A percentile compares a stretch with the other conserved stretches of the same genome.
Conservation (phyloP, 352 stramenopile genomes). For the Thalassiosira mediterranea region DNA sequence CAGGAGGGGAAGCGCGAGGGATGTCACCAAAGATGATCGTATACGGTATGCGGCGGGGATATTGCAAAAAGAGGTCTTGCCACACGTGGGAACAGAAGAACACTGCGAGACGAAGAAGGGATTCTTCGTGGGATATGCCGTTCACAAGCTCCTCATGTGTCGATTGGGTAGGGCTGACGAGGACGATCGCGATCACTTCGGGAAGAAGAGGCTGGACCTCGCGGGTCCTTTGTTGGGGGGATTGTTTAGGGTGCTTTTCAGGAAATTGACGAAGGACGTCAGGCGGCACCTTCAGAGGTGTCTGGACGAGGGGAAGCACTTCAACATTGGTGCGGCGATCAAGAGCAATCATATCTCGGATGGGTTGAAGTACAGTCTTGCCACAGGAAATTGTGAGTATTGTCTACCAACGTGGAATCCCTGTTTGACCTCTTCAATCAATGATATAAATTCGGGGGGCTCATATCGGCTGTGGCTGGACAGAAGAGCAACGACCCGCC, state of each 20-base stretch:
- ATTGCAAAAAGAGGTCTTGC: constrained; percentile 98
- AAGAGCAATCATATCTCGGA: constrained; percentile 97
- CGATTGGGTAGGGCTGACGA: constrained; percentile 95
- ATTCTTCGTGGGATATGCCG: constrained; percentile 99
- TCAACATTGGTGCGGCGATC: constrained; percentile 97
- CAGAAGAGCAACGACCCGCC: too few relatives aligned
- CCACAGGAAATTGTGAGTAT: constrained; percentile 97
- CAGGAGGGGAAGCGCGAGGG: constrained; percentile 90
- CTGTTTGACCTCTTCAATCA: too few relatives aligned
- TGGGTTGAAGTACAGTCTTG: constrained; percentile 97
- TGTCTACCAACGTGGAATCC: too few relatives aligned
- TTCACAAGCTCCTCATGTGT: constrained; percentile 99
- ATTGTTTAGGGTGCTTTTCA: constrained; percentile 98
- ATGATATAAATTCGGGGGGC: too few relatives aligned
- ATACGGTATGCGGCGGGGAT: constrained; percentile 98
- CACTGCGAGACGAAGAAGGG: constrained; percentile 95
- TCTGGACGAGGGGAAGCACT: constrained; percentile 91
- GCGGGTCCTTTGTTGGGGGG: constrained; percentile 96
- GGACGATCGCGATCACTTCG: constrained; percentile 99
- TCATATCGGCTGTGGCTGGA: too few relatives aligned
- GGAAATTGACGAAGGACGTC: constrained; percentile 99
- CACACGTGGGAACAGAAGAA: constrained; percentile 98
- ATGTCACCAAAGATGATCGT: constrained; percentile 96
- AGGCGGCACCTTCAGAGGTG: constrained; percentile 89
- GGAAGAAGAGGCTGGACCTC: constrained; percentile 99